Evolutionary conservation across 805 yeast genomes (phyloP).

Genomic region (Clavispora asparagi): DNA sequence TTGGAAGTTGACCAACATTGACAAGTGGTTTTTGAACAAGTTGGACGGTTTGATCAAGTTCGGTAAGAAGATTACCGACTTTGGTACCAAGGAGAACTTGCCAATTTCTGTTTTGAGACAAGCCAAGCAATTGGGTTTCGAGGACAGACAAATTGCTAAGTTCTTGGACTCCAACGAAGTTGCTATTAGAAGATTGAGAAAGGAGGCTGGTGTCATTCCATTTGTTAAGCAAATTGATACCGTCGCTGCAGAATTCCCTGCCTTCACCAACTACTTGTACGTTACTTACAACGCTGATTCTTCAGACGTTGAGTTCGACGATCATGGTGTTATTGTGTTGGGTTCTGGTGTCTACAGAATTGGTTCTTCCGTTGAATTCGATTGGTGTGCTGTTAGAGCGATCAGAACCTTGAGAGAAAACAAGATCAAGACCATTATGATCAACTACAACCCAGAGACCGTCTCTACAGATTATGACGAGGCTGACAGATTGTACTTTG

Average conservation of each 20-base stretch:
- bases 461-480: conserved; percentile 98
- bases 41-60: conserved; percentile 70
- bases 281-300: conserved; percentile 91
- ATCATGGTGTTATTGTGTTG: conserved; percentile 87
- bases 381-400: conserved; percentile 98
- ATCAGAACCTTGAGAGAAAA: conserved; percentile 87
- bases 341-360: conserved; percentile 99
- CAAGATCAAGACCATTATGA: conserved; percentile 90
- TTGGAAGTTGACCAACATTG: conserved; percentile 88
- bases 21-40: conserved; percentile 92
- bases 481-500: conserved; percentile 95
- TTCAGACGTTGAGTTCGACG: conserved; percentile 80
- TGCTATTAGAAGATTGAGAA: conserved; percentile 78
- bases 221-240: conserved; percentile 97
- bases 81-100: conserved; percentile 53
- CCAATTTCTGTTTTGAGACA: conserved; percentile 57
- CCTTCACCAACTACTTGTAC: conserved; percentile 90
- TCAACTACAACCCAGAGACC: conserved; percentile 97
- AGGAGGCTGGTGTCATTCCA: conserved; percentile 75
- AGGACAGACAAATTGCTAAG: conserved; percentile 86
- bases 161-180: conserved; percentile 71
- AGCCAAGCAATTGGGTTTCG: conserved; percentile 92
- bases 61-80: conserved; percentile 56
- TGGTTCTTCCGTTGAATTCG: conserved; percentile 97
- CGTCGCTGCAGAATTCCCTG: conserved; percentile 98